phyloP scores from a whole-genome alignment of 148 eudicot genomes.

The Hydrangea macrophylla region DNA sequence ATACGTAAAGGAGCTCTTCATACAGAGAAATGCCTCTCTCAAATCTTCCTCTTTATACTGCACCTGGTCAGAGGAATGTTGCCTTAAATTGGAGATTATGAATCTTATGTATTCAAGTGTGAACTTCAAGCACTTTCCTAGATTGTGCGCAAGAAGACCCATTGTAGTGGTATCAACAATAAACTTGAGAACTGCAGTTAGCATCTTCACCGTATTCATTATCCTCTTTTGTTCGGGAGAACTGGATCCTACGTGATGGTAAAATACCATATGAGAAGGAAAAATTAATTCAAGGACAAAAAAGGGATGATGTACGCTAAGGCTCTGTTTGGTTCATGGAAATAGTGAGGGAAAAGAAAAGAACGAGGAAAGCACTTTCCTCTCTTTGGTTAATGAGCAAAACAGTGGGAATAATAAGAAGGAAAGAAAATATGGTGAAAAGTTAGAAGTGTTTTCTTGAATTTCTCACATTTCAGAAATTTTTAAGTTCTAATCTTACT shows the following conservation, averaged over 20 bases:
- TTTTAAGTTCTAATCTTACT: no score
- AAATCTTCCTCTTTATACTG: conserved; percentile 51
- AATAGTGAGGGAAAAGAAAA: no score
- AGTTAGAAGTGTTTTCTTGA: no score
- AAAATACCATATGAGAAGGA: not conserved
- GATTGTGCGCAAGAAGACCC: conserved; percentile 35
- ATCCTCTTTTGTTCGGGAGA: conserved; percentile 34
- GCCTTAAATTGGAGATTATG: conserved; percentile 44
- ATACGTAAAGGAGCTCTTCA: conserved; percentile 79
- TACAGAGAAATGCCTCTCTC: conserved; percentile 49
- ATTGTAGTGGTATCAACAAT: conserved; percentile 53
- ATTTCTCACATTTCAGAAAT: no score
- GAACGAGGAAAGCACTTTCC: no score
- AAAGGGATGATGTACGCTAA: not conserved
- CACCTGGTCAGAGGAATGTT: conserved; percentile 35
- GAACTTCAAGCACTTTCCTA: conserved; percentile 48
- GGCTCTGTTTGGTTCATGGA: no score
- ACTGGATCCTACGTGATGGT: conserved; percentile 32
- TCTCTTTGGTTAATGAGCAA: no score
- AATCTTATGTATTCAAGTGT: conserved; percentile 41
- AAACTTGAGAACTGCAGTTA: conserved; percentile 72
- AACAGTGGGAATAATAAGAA: no score
- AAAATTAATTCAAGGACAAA: not conserved
- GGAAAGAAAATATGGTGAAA: no score
- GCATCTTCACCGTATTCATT: conserved; percentile 54